Percentiles rank a stretch among this genome's conserved stretches.
phyloP scores from a whole-genome alignment of 768 basidiomycete genomes.

The Tubosaeta sp. region DNA sequence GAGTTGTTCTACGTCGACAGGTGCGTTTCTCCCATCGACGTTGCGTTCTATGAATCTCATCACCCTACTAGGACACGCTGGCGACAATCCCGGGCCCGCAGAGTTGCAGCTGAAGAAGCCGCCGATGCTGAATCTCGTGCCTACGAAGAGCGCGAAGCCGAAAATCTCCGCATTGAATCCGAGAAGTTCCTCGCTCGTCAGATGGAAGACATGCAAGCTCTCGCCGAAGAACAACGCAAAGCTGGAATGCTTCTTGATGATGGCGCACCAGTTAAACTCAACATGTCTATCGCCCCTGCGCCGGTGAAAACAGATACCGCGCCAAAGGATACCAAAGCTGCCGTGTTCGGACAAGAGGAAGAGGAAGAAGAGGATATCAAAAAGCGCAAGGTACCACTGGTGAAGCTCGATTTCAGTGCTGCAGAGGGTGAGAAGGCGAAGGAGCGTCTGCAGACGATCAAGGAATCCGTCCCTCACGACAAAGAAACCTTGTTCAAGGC shows the following conservation, averaged over 20 bases:
- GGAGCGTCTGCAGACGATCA: conserved; percentile 77
- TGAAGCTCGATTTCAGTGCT: conserved; percentile 85
- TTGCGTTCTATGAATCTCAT: neutral
- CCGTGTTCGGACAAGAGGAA: conserved; percentile 76
- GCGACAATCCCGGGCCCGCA: conserved; percentile 70
- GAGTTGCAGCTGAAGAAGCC: conserved; percentile 72
- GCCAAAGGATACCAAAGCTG: conserved; percentile 46
- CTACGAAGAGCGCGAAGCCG: conserved; percentile 82
- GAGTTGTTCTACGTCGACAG: conserved; percentile 92
- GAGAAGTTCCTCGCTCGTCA: conserved; percentile 91
- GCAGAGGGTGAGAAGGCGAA: conserved; percentile 78
- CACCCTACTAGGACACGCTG: conserved; percentile 61
- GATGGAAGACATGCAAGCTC: conserved; percentile 93
- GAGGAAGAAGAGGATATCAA: conserved; percentile 79
- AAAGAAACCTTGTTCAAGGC: conserved; percentile 76
- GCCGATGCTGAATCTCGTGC: conserved; percentile 80
- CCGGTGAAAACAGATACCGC: conserved; percentile 43
- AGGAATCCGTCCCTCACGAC: conserved; percentile 67
- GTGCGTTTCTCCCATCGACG: conserved; percentile 38
- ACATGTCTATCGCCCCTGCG: conserved; percentile 61
- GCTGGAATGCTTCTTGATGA: conserved; percentile 89
- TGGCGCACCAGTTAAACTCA: conserved; percentile 83
- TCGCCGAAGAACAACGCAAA: conserved; percentile 87
- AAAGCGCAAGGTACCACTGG: conserved; percentile 82
- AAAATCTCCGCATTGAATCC: conserved; percentile 83